phyloP scores from a whole-genome alignment of 129 eudicot genomes.

The Gnaphalium uliginosum region DNA sequence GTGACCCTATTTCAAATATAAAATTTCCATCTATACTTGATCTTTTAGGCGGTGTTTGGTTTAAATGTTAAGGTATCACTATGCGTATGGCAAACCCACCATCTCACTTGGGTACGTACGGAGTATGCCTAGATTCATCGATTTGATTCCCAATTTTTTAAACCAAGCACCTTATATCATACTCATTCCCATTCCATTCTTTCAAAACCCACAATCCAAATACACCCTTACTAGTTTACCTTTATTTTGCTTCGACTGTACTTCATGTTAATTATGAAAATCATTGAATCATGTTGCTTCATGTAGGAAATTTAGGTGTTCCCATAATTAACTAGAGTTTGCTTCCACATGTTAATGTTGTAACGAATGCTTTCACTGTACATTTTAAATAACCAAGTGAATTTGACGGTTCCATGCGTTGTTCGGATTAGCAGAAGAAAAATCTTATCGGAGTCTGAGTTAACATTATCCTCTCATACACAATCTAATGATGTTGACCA shows the following conservation, averaged over 20 bases:
- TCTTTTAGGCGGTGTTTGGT: no score
- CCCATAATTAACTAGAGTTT: neutral
- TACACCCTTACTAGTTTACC: no score
- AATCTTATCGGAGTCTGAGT: neutral
- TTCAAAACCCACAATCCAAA: no score
- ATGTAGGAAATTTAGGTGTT: neutral
- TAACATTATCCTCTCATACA: neutral
- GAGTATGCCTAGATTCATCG: no score
- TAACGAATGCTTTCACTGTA: conserved; percentile 2
- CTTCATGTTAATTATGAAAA: neutral
- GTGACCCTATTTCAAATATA: neutral
- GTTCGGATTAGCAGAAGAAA: neutral
- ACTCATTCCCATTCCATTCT: no score
- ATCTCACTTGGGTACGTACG: no score
- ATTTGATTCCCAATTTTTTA: no score
- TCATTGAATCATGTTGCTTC: neutral
- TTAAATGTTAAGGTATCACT: no score
- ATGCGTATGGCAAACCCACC: no score
- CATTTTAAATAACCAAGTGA: neutral
- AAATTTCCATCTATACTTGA: neutral
- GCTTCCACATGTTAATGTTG: neutral
- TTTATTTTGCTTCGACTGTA: no score
- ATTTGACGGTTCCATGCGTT: neutral
- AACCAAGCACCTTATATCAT: no score
- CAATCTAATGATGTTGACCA: neutral